A percentile compares a stretch with the other conserved stretches of the same genome.
Evolutionary conservation across 106 monocot species (phyloP).

Genomic region (Dendrobium chrysotoxum): DNA sequence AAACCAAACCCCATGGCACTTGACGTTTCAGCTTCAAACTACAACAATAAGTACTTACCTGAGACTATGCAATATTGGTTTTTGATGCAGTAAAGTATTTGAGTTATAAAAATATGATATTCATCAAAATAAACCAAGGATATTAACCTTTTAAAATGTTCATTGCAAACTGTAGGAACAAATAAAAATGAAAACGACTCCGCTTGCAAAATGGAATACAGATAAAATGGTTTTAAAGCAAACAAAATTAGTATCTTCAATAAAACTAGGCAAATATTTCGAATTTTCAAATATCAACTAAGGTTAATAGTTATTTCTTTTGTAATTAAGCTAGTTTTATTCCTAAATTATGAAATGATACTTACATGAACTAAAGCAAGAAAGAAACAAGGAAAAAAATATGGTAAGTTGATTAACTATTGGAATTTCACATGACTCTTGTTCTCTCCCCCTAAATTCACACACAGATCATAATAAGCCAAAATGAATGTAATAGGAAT

Average conservation of each 20-base stretch:
- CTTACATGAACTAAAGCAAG: not conserved
- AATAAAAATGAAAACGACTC: not conserved
- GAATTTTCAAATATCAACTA: not conserved
- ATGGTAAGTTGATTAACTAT: not conserved
- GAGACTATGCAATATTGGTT: not conserved
- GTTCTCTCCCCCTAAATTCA: too few relatives aligned
- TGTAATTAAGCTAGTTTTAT: not conserved
- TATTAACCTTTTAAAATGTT: not conserved
- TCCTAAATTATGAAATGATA: not conserved
- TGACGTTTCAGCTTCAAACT: slow-evolving; percentile 98
- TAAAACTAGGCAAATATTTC: not conserved
- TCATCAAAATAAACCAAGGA: not conserved
- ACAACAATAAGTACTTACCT: slow-evolving; percentile 4
- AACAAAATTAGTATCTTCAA: not conserved
- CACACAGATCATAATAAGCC: too few relatives aligned
- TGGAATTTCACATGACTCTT: not conserved
- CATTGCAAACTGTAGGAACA: not conserved
- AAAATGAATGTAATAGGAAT: too few relatives aligned
- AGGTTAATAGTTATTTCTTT: not conserved
- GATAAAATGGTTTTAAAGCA: not conserved
- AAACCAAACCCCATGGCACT: slow-evolving; percentile 99
- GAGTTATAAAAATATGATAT: not conserved
- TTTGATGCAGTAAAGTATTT: not conserved
- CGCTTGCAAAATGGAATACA: not conserved
- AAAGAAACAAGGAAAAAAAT: not conserved